Conservation (phyloP, 2,329 filamentous ascomycete genomes). For the Venturia pyrina region DNA sequence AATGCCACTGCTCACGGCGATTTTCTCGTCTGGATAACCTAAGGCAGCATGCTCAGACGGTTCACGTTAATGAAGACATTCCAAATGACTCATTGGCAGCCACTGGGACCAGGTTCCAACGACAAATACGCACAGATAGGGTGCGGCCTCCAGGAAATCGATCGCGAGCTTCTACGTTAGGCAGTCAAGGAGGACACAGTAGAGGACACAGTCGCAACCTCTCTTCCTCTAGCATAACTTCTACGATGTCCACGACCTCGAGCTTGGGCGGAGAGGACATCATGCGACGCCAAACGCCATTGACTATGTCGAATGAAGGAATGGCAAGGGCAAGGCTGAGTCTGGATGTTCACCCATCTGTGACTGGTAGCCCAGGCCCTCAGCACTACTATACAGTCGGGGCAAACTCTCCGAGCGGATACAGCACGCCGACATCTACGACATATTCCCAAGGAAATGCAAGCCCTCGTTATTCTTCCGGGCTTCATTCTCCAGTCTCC, state of each 20-base stretch:
- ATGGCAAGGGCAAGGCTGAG: constrained; percentile 50
- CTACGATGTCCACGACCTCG: constrained; percentile 59
- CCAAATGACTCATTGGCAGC: constrained; percentile 88
- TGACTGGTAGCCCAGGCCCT: constrained; percentile 49
- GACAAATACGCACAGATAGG: constrained; percentile 81
- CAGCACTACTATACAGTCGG: constrained; percentile 49
- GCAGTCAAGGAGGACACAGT: constrained; percentile 47
- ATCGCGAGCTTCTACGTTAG: constrained; percentile 66
- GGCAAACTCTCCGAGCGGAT: constrained; percentile 59
- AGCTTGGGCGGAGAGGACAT: constrained; percentile 43
- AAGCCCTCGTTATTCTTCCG: constrained; percentile 64
- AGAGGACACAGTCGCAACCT: constrained; percentile 62
- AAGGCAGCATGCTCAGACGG: constrained; percentile 92
- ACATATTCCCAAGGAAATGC: constrained; percentile 68
- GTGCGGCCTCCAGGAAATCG: constrained; percentile 64
- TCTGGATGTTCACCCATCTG: constrained; percentile 54
- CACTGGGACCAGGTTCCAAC: constrained; percentile 81
- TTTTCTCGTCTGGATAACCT: constrained; percentile 94
- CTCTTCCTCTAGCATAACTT: constrained; percentile 78
- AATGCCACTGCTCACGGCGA: constrained; percentile 85
- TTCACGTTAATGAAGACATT: constrained; percentile 96
- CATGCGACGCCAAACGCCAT: constrained; percentile 65
- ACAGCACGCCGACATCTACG: constrained; percentile 73
- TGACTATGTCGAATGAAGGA: constrained; percentile 71
- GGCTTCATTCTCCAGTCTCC: constrained; percentile 62